Evolutionary conservation across 805 yeast species (phyloP).

Genomic region (Teunomyces atbi): DNA sequence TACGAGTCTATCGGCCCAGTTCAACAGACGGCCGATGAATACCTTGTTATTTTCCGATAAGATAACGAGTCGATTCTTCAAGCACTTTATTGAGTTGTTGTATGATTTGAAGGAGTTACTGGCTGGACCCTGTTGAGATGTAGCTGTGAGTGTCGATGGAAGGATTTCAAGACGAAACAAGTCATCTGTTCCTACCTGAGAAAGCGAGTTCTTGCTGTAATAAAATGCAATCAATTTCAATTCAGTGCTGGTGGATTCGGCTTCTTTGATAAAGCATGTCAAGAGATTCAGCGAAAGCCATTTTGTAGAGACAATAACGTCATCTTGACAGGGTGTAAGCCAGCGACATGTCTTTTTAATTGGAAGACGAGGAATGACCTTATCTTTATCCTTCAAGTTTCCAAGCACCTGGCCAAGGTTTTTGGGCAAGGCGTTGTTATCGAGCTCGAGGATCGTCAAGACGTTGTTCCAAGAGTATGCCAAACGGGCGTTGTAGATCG

Average conservation of each 20-base stretch:
- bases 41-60: constrained; percentile 36
- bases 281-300: constrained; percentile 47
- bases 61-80: constrained; percentile 23
- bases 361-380: constrained; percentile 28
- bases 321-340: constrained; percentile 11
- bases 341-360: constrained; percentile 24
- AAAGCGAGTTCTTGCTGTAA: not conserved
- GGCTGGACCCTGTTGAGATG: too few species aligned
- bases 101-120: constrained; percentile 3
- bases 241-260: not conserved
- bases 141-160: not conserved
- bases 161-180: constrained; percentile 32
- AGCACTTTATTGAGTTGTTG: constrained; percentile 18
- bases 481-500: constrained; percentile 39
- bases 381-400: constrained; percentile 39
- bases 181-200: constrained; percentile 14
- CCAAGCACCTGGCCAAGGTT: constrained; percentile 25
- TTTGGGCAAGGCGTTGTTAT: constrained; percentile 31
- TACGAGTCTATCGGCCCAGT: constrained; percentile 68
- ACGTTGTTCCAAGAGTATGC: constrained; percentile 71
- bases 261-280: constrained; percentile 18
- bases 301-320: constrained; percentile 45
- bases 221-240: not conserved
- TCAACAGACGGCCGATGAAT: constrained; percentile 56
- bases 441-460: constrained; percentile 54